Evolutionary conservation across 441 rosid species (phyloP), one percentile per base, ranked within the genome.

Genomic region (Eutrema salsugineum): DNA sequence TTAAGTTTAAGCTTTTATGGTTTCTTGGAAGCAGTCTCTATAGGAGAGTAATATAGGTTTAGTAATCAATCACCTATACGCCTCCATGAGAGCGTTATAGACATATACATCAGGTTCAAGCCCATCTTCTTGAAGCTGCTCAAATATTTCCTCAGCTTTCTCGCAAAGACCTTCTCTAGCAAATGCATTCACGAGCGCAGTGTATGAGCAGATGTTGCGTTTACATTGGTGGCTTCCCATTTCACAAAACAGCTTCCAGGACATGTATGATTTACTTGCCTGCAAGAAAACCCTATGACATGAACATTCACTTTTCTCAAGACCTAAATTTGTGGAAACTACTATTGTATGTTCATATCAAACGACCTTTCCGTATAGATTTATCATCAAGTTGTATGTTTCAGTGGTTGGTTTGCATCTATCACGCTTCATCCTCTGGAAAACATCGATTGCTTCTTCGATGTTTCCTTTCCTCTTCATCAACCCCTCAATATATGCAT

Each of bases 111-210:
- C 97, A 28, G 97, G 98, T 76, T 91, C 97, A 71, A 59, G 80
- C 19, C 96, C 94, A 66, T 86, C 88, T 80, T 88, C 91, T 69
- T 94, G 98, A 77, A 94, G 79, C 88, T 82, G 91, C 85, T 94
- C 98, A 66, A 94, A 94, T 53, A 87, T 83, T 79, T 94, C 97
- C 73, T 94, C 95, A 2, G 98, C 98, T 80, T 89, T 94, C 78
- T 94, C 93, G 59, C 97, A 94, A 2, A 88, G 92, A 75, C 98
- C 98, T 80, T 89, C 96, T 80, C 97, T 86, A 65, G 98, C 98
- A 81, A 91, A 94, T 57, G 96, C 98, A 78, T 91, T 94, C 67
- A 94, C 83, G 2, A 94, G 83, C 35, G 84, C 93, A 12, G 97
- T 91, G 62, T 87, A 94, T 14, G 98, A 89, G 80, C 97, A 89